phyloP scores from a whole-genome alignment of 306 rosid genomes.

The Mucuna pruriens region DNA sequence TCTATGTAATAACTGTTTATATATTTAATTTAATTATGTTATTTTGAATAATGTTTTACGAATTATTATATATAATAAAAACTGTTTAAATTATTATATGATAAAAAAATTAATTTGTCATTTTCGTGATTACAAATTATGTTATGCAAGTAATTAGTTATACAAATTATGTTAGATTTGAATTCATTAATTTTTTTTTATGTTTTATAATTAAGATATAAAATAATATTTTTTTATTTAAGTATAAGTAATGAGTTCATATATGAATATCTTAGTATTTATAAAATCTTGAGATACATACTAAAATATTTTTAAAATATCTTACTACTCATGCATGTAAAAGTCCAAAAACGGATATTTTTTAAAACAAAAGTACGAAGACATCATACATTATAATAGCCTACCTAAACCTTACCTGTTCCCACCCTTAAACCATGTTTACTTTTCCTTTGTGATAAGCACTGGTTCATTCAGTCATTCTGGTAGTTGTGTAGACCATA shows the following conservation, averaged over 20 bases:
- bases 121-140: no score
- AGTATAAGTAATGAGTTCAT: not conserved
- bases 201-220: no score
- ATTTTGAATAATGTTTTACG: no score
- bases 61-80: no score
- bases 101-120: no score
- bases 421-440: not conserved
- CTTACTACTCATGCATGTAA: not conserved
- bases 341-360: not conserved
- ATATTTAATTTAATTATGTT: no score
- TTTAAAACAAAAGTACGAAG: not conserved
- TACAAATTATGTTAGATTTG: no score
- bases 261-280: not conserved
- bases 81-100: no score
- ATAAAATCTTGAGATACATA: not conserved
- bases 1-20: no score
- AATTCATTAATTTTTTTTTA: no score
- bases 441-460: constrained; percentile 27
- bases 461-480: not conserved
- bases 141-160: no score
- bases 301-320: no score
- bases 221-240: not conserved
- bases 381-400: not conserved
- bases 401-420: not conserved
- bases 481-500: not conserved